Percentiles rank a stretch among this genome's conserved stretches.
Evolutionary conservation across 2,329 filamentous ascomycete genomes (phyloP).

Genomic region (Fragosphaeria purpurea): DNA sequence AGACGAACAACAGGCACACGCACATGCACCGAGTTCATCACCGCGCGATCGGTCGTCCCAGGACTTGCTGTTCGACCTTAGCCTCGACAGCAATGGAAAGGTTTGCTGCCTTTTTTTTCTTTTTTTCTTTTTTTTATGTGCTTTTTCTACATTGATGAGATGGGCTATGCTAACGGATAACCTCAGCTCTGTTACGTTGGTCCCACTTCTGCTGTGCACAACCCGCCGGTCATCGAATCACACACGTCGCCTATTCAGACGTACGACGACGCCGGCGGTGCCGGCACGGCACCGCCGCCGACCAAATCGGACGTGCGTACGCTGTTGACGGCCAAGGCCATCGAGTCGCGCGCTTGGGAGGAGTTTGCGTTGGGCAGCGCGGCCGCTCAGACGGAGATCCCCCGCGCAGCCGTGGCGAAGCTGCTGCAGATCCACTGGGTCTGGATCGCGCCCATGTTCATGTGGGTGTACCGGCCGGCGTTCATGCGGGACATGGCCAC

Average conservation of each 20-base stretch:
- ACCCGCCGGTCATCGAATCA: slow-evolving; percentile 11
- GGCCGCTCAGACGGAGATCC: slow-evolving; percentile 15
- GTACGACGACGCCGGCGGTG: slow-evolving; percentile 9
- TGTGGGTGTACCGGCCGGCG: slow-evolving; percentile 20
- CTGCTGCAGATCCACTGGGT: slow-evolving; percentile 17
- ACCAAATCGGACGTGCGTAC: slow-evolving; percentile 12
- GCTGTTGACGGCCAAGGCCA: slow-evolving; percentile 14
- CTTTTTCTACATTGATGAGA: not conserved
- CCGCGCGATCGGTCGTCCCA: slow-evolving; percentile 7
- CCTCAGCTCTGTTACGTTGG: slow-evolving; percentile 18
- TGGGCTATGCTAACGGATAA: too few species aligned
- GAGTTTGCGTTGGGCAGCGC: slow-evolving; percentile 18
- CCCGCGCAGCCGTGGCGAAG: slow-evolving; percentile 11
- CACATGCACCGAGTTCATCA: not conserved
- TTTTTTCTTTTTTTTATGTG: not conserved
- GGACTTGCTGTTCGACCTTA: slow-evolving; percentile 14
- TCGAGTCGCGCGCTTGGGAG: slow-evolving; percentile 16
- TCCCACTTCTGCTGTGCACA: slow-evolving; percentile 19
- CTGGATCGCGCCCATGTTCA: slow-evolving; percentile 20
- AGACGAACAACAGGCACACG: too few species aligned
- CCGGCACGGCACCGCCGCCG: not conserved
- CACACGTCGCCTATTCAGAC: slow-evolving; percentile 8
- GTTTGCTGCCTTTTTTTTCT: slow-evolving; percentile 1
- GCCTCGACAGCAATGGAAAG: slow-evolving; percentile 16
- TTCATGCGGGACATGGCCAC: slow-evolving; percentile 21